Conservation (phyloP, 2,329 filamentous ascomycete species). For the Xylariaceae sp. region DNA sequence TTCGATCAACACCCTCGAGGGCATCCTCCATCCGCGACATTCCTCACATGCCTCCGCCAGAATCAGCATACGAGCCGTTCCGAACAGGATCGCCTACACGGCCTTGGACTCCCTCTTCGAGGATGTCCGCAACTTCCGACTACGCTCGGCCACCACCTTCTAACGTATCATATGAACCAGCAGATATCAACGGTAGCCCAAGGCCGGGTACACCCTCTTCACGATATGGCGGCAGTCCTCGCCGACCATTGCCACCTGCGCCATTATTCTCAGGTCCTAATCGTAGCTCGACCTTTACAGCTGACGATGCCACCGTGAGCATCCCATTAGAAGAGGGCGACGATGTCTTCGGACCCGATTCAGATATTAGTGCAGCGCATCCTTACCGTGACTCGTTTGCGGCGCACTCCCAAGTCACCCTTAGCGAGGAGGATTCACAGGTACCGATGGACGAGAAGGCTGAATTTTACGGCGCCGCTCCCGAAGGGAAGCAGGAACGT, state of each 20-base stretch:
- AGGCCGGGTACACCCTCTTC: constrained; percentile 90
- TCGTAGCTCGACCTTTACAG: constrained; percentile 58
- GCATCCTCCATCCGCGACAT: constrained; percentile 62
- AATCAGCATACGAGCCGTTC: constrained; percentile 67
- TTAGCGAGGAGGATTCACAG: constrained; percentile 54
- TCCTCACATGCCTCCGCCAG: constrained; percentile 65
- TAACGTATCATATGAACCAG: constrained; percentile 78
- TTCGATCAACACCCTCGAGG: constrained; percentile 53
- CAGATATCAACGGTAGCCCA: constrained; percentile 87
- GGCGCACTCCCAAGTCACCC: constrained; percentile 59
- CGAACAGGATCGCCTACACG: constrained; percentile 60
- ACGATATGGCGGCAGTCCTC: constrained; percentile 84
- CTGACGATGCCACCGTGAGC: constrained; percentile 72
- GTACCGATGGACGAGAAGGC: constrained; percentile 59
- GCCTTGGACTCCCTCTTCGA: constrained; percentile 61
- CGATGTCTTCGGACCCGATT: constrained; percentile 74
- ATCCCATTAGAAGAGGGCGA: constrained; percentile 72
- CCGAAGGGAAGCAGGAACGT: constrained; percentile 83
- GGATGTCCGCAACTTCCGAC: constrained; percentile 58
- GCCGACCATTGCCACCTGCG: constrained; percentile 84
- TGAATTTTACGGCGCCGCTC: constrained; percentile 86
- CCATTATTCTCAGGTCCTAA: constrained; percentile 75
- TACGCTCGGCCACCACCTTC: constrained; percentile 75
- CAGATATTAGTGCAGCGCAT: constrained; percentile 60
- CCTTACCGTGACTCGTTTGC: constrained; percentile 66